phyloP scores from a whole-genome alignment of 1,139 yeast genomes.

The Kluyveromyces marxianus region DNA sequence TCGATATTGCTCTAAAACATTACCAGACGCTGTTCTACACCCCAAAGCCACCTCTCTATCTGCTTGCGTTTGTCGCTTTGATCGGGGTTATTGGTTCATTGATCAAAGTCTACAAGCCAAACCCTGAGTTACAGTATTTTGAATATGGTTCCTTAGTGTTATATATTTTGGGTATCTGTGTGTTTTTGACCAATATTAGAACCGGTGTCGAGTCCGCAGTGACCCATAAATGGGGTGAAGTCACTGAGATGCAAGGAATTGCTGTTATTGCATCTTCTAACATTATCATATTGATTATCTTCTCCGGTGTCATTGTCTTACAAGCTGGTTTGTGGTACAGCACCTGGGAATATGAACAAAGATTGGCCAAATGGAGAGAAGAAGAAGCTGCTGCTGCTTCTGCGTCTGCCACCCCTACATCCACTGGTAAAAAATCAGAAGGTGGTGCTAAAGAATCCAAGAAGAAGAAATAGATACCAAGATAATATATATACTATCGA shows the following conservation, averaged over 20 bases:
- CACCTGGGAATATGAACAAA: constrained; percentile 57
- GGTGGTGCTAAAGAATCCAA: constrained; percentile 1
- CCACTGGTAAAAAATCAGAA: constrained; percentile 4
- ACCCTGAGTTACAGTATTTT: constrained; percentile 73
- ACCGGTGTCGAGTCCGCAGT: constrained; percentile 69
- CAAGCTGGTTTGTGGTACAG: constrained; percentile 92
- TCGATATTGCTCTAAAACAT: constrained; percentile 59
- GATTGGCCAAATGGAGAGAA: constrained; percentile 45
- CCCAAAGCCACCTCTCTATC: constrained; percentile 52
- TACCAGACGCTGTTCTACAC: constrained; percentile 52
- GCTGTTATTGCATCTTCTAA: constrained; percentile 89
- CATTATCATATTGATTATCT: constrained; percentile 62
- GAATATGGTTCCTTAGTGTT: constrained; percentile 81
- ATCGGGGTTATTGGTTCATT: constrained; percentile 68
- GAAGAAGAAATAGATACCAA: neutral
- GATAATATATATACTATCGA: too few relatives aligned
- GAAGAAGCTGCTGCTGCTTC: constrained; percentile 33
- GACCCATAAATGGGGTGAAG: constrained; percentile 87
- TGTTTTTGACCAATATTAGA: constrained; percentile 79
- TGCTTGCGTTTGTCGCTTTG: constrained; percentile 35
- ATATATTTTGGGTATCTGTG: constrained; percentile 61
- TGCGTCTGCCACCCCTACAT: constrained; percentile 7
- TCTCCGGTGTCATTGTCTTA: constrained; percentile 70
- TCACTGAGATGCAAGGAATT: constrained; percentile 75
- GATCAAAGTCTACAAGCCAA: constrained; percentile 77